Base-by-base conservation (phyloP, 148 eudicot species). In the Rhododendron griersonianum region DNA sequence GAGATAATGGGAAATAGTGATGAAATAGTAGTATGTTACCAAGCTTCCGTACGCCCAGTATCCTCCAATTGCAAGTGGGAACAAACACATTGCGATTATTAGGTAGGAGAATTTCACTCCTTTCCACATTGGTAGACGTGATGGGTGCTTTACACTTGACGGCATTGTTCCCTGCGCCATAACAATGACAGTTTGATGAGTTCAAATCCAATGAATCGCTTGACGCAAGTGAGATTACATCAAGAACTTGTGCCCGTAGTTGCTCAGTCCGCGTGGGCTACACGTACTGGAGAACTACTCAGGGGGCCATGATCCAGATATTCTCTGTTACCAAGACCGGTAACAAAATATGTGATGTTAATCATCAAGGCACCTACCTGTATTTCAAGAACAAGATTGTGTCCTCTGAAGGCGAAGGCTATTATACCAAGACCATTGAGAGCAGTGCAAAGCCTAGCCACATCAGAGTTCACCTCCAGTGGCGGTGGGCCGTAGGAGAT, bases 321-420 rank as follows among this genome's bases (percentile, higher is more conserved):
- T n/a, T 65, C 73, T 10, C 15, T 41, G 28, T 23, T 63, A 23
- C 69, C 69, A 7, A 63, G 25, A 55, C 4, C 61, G 4, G 61
- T 51, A 14, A 55, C 61, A 15, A 55, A 55, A 55, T 16, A 15
- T 16, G 0, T 15, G 19, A 55, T 15, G 61, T 55, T 57, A 57
- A n/a, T 57, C 65, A 19, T 57, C 57, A 53, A 37, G 15, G 41
- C 11, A 83, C 57, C 15, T 87, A 92, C 99, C 95, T 96, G 96
- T 79, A 96, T 96, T 86, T 96, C 99, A 8, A 96, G 90, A 63
- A 92, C 91, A 6, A 96, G 89, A 85, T 96, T 96, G 86, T 96
- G 99, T 18, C 99, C 99, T 86, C 96, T 91, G 84, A 95, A 95
- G 16, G 95, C 92, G 65, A 96, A 91, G 48, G 92, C 97, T 30